These are phyloP conservation scores for Epichloe hybrida DNA, from an alignment of 2,329 filamentous ascomycete genomes.

Conservation along the genomic window DNA sequence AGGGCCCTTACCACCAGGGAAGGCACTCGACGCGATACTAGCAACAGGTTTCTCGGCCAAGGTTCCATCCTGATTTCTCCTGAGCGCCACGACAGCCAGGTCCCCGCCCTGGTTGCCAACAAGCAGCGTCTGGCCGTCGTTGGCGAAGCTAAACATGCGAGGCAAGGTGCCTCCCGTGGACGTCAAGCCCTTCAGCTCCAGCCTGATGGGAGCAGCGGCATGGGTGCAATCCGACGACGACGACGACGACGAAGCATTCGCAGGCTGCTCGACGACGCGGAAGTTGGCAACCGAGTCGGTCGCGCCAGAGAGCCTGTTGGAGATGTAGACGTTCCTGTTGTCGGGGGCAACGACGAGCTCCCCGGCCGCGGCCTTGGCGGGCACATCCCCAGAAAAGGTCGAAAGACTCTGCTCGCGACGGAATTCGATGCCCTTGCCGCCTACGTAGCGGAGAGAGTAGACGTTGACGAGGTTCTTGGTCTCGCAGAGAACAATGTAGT, in stretches of 20 bases:
- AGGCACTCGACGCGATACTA: slow-evolving; percentile 12
- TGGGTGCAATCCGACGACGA: slow-evolving; percentile 6
- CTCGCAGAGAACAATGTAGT: slow-evolving; percentile 36
- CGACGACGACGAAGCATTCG: neutral
- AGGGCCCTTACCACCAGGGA: slow-evolving; percentile 12
- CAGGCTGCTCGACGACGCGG: slow-evolving; percentile 10
- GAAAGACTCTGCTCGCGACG: slow-evolving; percentile 23
- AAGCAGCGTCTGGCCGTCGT: slow-evolving; percentile 26
- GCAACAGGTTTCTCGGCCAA: slow-evolving; percentile 16
- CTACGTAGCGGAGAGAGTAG: slow-evolving; percentile 27
- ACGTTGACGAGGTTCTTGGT: slow-evolving; percentile 29
- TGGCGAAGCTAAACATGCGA: slow-evolving; percentile 31
- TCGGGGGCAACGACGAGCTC: slow-evolving; percentile 29
- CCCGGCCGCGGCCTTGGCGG: slow-evolving; percentile 29
- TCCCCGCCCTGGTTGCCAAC: slow-evolving; percentile 33
- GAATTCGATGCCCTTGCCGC: slow-evolving; percentile 21
- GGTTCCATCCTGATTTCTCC: slow-evolving; percentile 12
- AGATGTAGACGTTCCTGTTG: slow-evolving; percentile 33
- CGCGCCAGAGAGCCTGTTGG: slow-evolving; percentile 33
- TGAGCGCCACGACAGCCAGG: slow-evolving; percentile 26
- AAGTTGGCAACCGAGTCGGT: slow-evolving; percentile 37
- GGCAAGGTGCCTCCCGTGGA: slow-evolving; percentile 25
- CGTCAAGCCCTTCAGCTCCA: slow-evolving; percentile 21
- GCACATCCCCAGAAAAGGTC: slow-evolving; percentile 24
- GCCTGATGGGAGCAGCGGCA: slow-evolving; percentile 10